These are phyloP conservation scores for Lachancea cidri DNA, from an alignment of 805 yeast species.

Conservation along the genomic window DNA sequence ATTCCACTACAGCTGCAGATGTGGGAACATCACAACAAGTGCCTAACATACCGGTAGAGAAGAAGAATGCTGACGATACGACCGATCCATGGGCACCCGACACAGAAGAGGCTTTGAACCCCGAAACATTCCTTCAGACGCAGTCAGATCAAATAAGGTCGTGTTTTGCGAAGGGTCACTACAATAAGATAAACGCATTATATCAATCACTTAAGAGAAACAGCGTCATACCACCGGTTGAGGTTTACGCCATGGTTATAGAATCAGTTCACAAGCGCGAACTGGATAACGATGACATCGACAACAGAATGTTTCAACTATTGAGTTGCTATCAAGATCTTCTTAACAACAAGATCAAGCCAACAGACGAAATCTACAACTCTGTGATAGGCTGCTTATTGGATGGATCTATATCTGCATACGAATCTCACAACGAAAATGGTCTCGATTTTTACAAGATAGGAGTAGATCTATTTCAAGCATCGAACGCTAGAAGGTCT, in stretches of 20 bases:
- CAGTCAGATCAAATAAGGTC: constrained; percentile 30
- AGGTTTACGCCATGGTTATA: constrained; percentile 49
- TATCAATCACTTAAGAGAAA: constrained; percentile 40
- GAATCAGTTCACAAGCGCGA: constrained; percentile 48
- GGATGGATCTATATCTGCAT: constrained; percentile 42
- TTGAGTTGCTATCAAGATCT: constrained; percentile 66
- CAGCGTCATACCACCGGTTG: constrained; percentile 44
- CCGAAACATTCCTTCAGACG: constrained; percentile 28
- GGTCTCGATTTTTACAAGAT: constrained; percentile 46
- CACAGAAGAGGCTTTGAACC: constrained; percentile 27
- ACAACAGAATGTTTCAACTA: constrained; percentile 55
- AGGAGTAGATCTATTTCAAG: constrained; percentile 43
- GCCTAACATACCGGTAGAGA: constrained; percentile 1
- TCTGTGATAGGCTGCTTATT: constrained; percentile 47
- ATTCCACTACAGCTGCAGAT: constrained; percentile 13
- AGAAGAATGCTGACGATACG: constrained; percentile 8
- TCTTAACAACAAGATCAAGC: constrained; percentile 49
- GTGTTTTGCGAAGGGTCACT: constrained; percentile 26
- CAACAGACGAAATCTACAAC: constrained; percentile 50
- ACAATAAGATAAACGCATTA: constrained; percentile 34
- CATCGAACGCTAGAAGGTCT: constrained; percentile 38
- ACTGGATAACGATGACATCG: constrained; percentile 48
- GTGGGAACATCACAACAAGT: not conserved
- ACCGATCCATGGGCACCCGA: constrained; percentile 29
- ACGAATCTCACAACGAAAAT: constrained; percentile 33